These are phyloP conservation scores for Xylaria polymorpha DNA, from an alignment of 2,329 filamentous ascomycete species.

Conservation along the genomic window DNA sequence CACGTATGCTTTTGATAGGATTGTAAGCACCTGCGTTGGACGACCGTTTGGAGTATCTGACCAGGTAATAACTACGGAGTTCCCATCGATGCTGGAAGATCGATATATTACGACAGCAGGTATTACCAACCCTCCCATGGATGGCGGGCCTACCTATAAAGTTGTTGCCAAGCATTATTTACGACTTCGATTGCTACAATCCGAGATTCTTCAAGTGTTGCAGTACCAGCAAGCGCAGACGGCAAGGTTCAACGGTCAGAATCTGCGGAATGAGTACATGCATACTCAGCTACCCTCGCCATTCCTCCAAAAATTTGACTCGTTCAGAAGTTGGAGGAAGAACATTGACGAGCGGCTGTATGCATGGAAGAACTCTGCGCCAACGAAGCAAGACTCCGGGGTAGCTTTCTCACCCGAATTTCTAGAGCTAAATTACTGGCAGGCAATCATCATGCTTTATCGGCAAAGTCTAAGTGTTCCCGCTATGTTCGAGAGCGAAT, in stretches of 20 bases:
- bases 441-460: conserved; percentile 95
- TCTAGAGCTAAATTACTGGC: conserved; percentile 96
- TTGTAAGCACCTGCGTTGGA: conserved; percentile 93
- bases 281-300: conserved; percentile 83
- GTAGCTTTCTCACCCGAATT: conserved; percentile 92
- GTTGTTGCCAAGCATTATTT: conserved; percentile 93
- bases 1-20: conserved; percentile 92
- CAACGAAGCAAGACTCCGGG: conserved; percentile 80
- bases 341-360: conserved; percentile 86
- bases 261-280: conserved; percentile 76
- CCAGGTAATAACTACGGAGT: conserved; percentile 94
- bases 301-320: conserved; percentile 84
- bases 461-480: conserved; percentile 90
- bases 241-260: conserved; percentile 73
- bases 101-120: conserved; percentile 85
- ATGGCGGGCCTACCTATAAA: conserved; percentile 83
- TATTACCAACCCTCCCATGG: conserved; percentile 70
- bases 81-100: conserved; percentile 89
- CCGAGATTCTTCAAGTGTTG: conserved; percentile 92
- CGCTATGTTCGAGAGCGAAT: conserved; percentile 83
- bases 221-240: conserved; percentile 91
- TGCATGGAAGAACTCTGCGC: conserved; percentile 88
- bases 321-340: conserved; percentile 87
- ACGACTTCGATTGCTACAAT: conserved; percentile 86
- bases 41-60: conserved; percentile 95